Conservation (phyloP, 75 land plant species). For the Cupressus sempervirens region DNA sequence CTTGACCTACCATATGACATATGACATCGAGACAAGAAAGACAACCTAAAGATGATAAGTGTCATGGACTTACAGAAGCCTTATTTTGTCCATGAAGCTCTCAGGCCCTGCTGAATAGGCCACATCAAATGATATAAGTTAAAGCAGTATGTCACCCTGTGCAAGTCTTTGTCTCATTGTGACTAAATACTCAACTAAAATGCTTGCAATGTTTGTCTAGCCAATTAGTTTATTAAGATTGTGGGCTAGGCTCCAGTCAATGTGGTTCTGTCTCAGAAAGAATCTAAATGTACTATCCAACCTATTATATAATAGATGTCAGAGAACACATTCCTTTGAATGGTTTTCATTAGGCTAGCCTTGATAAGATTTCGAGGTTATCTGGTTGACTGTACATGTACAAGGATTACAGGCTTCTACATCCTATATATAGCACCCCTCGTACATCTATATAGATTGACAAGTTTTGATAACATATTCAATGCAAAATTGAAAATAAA, state of each 20-base stretch:
- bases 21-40: conserved; percentile 5
- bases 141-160: background rate
- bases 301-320: background rate
- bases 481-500: too few relatives aligned
- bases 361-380: too few relatives aligned
- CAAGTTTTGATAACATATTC: too few relatives aligned
- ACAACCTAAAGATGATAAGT: background rate
- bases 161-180: background rate
- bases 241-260: too few relatives aligned
- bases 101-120: conserved; percentile 52
- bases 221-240: background rate
- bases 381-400: too few relatives aligned
- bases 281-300: background rate
- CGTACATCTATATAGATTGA: too few relatives aligned
- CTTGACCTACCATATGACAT: too few relatives aligned
- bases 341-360: too few relatives aligned
- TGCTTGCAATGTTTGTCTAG: background rate
- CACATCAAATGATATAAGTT: conserved; percentile 31
- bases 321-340: background rate
- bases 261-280: background rate
- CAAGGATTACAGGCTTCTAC: too few relatives aligned
- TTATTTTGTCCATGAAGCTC: conserved; percentile 51
- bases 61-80: conserved; percentile 8
- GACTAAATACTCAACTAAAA: background rate
- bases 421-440: too few relatives aligned